Evolutionary conservation across 371 early-diverging fungal species (phyloP).

Genomic region (Rhizopus microsporus): DNA sequence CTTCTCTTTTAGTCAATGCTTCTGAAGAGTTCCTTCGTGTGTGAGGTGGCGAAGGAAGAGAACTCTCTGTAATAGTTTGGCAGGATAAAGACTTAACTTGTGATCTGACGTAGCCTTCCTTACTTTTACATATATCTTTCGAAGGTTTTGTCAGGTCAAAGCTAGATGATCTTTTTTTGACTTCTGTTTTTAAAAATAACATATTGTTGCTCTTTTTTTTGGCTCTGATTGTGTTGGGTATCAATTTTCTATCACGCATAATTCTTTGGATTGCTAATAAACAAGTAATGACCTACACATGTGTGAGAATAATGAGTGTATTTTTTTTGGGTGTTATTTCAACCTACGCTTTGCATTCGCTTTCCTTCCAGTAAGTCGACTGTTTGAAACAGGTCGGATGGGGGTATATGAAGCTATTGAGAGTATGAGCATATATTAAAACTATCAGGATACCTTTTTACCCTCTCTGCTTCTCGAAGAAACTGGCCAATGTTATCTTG

Average conservation of each 20-base stretch:
- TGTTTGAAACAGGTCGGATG: slow-evolving; percentile 90
- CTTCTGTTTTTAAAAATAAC: neutral
- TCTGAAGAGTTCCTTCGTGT: slow-evolving; percentile 1
- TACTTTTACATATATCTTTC: neutral
- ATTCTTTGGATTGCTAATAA: slow-evolving; percentile 25
- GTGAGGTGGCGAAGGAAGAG: neutral
- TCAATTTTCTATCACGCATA: slow-evolving; percentile 21
- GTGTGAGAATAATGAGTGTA: neutral
- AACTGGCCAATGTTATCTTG: slow-evolving; percentile 83
- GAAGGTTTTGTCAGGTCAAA: neutral
- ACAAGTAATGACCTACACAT: slow-evolving; percentile 27
- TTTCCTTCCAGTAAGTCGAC: slow-evolving; percentile 91
- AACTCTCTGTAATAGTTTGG: neutral
- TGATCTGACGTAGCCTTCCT: slow-evolving; percentile 16
- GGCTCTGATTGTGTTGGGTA: neutral
- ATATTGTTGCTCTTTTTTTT: neutral
- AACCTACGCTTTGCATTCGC: slow-evolving; percentile 76
- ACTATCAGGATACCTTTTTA: slow-evolving; percentile 11
- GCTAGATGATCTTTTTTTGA: too few species aligned
- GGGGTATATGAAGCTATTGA: slow-evolving; percentile 70
- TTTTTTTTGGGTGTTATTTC: neutral
- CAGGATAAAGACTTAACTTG: slow-evolving; percentile 9
- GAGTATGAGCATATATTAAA: neutral
- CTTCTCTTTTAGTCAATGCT: neutral
- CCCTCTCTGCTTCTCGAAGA: slow-evolving; percentile 58